Percentiles rank a stretch among this genome's conserved stretches.
Conservation (phyloP, 1,284 basidiomycete species). For the Cutaneotrichosporon dermatis region DNA sequence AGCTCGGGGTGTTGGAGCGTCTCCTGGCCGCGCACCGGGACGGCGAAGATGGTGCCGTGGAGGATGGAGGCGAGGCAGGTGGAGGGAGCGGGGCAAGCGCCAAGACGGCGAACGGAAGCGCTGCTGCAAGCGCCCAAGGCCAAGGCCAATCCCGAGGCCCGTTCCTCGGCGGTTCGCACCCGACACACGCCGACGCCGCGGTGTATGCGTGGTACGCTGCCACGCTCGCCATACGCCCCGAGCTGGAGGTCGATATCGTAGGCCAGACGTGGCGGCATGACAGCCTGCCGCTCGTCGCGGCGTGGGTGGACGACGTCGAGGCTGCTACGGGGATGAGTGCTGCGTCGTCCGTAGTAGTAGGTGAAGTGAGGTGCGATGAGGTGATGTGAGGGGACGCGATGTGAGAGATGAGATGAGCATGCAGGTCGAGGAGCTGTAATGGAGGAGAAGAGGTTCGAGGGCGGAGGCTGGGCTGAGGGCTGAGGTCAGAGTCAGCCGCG, state of each 20-base stretch:
- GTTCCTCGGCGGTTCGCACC: slow-evolving; percentile 14
- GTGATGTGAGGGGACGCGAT: no score
- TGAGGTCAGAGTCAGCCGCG: no score
- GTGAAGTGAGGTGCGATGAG: no score
- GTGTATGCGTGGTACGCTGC: slow-evolving; percentile 15
- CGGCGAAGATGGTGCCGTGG: no score
- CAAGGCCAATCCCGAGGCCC: not conserved
- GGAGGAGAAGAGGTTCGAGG: no score
- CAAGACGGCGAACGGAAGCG: slow-evolving; percentile 3
- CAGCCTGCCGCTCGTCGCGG: slow-evolving; percentile 4
- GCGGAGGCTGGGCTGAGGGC: no score
- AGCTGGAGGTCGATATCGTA: slow-evolving; percentile 2
- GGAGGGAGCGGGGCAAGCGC: not conserved
- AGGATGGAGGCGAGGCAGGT: no score
- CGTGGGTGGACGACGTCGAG: not conserved
- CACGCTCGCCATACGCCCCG: not conserved
- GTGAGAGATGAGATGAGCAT: no score
- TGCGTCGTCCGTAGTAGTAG: not conserved
- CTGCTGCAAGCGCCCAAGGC: slow-evolving; percentile 3
- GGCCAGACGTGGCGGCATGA: slow-evolving; percentile 9
- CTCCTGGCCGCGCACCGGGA: no score
- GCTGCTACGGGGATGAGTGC: not conserved
- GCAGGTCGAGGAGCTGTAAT: no score
- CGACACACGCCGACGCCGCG: slow-evolving; percentile 17
- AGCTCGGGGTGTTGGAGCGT: no score